A percentile compares a stretch with the other conserved stretches of the same genome.
phyloP scores from a whole-genome alignment of 2,329 filamentous ascomycete genomes.

The Torrubiella hemipterigena region DNA sequence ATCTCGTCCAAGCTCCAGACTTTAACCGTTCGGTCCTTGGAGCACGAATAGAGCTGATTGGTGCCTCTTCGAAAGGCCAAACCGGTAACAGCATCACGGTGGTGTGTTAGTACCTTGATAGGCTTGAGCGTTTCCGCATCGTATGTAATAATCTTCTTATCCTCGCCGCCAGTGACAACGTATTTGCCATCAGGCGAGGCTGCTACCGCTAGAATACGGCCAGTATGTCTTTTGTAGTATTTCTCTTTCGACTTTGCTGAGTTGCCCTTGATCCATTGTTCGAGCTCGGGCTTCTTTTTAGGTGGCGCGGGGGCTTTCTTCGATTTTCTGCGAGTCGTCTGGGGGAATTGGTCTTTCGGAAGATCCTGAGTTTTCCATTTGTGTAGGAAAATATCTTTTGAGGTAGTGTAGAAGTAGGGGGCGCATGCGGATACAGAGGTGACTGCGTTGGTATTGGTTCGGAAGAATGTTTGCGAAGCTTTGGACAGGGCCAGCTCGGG shows the following conservation, averaged over 20 bases:
- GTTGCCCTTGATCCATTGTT: constrained; percentile 52
- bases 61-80: constrained; percentile 77
- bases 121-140: constrained; percentile 68
- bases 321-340: constrained; percentile 45
- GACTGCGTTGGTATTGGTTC: constrained; percentile 63
- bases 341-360: constrained; percentile 45
- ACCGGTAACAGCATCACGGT: constrained; percentile 76
- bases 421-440: constrained; percentile 70
- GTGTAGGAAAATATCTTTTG: constrained; percentile 71
- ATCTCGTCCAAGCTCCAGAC: constrained; percentile 88
- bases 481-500: constrained; percentile 56
- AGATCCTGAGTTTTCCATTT: constrained; percentile 79
- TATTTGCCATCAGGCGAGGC: constrained; percentile 84
- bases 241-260: constrained; percentile 47
- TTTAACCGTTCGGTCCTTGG: constrained; percentile 86
- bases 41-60: constrained; percentile 86
- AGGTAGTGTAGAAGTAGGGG: constrained; percentile 78
- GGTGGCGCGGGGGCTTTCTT: constrained; percentile 47
- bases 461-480: constrained; percentile 60
- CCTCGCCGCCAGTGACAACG: constrained; percentile 79
- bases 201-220: constrained; percentile 70
- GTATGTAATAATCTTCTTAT: constrained; percentile 80
- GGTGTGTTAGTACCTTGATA: constrained; percentile 76
- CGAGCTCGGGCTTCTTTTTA: constrained; percentile 48
- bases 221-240: constrained; percentile 65